phyloP scores from a whole-genome alignment of 768 basidiomycete genomes.

The Candolleomyces aberdarensis region DNA sequence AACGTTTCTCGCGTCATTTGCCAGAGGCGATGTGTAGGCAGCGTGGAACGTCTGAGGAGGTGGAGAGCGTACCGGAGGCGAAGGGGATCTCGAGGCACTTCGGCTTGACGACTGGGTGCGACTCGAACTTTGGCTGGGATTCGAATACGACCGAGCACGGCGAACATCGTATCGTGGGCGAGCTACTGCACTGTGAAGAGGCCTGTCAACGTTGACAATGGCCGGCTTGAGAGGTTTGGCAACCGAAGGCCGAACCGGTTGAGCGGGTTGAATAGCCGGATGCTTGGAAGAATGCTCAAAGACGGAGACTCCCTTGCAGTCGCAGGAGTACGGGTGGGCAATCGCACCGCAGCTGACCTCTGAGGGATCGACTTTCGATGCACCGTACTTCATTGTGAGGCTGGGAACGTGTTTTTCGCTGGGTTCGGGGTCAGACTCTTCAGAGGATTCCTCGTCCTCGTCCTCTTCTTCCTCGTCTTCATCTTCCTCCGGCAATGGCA shows the following conservation, averaged over 20 bases:
- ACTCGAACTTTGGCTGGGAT: slow-evolving; percentile 21
- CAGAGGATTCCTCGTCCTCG: slow-evolving; percentile 16
- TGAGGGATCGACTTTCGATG: background rate
- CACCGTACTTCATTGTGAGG: background rate
- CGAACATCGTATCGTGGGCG: slow-evolving; percentile 6
- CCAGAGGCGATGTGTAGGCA: slow-evolving; percentile 7
- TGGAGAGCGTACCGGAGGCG: slow-evolving; percentile 13
- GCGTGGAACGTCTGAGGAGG: background rate
- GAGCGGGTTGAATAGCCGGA: background rate
- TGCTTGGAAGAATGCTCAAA: slow-evolving; percentile 9
- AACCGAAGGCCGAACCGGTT: background rate
- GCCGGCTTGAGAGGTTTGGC: background rate
- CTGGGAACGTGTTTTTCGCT: slow-evolving; percentile 1
- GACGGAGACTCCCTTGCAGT: slow-evolving; percentile 13
- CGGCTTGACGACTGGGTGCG: slow-evolving; percentile 23
- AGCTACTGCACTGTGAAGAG: slow-evolving; percentile 4
- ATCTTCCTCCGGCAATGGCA: slow-evolving; percentile 35
- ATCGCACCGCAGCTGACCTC: slow-evolving; percentile 18
- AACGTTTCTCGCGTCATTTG: background rate
- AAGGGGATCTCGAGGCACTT: slow-evolving; percentile 18
- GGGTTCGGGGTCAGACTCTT: slow-evolving; percentile 6
- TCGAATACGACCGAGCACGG: slow-evolving; percentile 26
- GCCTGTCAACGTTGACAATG: background rate
- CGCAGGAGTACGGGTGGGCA: slow-evolving; percentile 20
- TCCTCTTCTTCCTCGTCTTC: slow-evolving; percentile 24